Conservation (phyloP, 169 alveolate species). For the Plasmodium falciparum region DNA sequence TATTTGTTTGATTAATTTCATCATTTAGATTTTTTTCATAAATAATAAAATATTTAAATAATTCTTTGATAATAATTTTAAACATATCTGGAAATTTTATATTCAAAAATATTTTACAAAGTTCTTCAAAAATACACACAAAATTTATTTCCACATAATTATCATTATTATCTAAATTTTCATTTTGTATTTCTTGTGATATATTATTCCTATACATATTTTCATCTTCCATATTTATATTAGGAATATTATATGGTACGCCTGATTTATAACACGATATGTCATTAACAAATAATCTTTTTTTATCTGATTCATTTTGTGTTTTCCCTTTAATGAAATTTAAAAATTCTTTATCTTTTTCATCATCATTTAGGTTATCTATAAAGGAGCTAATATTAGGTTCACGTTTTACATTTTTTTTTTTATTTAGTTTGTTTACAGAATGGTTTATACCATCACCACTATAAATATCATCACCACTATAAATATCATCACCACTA, state of each 20-base stretch:
- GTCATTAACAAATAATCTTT: neutral
- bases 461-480: no score
- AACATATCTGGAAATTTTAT: conserved; percentile 58
- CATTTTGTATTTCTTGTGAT: neutral
- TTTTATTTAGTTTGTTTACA: neutral
- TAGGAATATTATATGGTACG: neutral
- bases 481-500: no score
- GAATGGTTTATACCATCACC: neutral
- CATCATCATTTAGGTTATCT: conserved; percentile 7
- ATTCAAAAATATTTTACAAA: conserved; percentile 37
- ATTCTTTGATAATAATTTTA: conserved; percentile 12
- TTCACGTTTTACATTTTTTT: neutral
- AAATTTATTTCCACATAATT: conserved; percentile 30
- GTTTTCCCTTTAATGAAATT: conserved; percentile 46
- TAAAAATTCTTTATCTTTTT: conserved; percentile 26
- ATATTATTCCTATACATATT: neutral
- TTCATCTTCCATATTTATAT: neutral
- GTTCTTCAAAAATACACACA: conserved; percentile 32
- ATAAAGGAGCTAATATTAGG: neutral
- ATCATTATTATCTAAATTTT: neutral
- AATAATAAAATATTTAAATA: conserved; percentile 37
- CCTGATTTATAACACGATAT: neutral
- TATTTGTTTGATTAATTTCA: conserved; percentile 15
- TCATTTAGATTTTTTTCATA: conserved; percentile 32
- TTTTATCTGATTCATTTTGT: neutral